Evolutionary conservation across 345 rosid species (phyloP), one percentile per base, ranked within the genome.

Genomic region (Leavenworthia alabamica): DNA sequence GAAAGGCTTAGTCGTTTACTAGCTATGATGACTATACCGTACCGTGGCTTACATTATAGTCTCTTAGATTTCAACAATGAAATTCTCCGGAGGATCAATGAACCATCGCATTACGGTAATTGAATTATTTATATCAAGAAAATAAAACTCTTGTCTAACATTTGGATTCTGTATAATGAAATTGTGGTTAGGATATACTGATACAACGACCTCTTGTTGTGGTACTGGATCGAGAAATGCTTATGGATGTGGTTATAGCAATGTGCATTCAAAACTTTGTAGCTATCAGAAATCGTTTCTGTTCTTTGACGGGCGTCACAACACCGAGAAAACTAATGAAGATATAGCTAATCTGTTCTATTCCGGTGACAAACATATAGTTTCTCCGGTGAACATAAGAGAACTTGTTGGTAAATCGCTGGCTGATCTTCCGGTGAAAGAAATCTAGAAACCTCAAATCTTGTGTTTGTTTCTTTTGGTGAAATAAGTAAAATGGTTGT

Each of bases 231-330:
- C 66, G 17, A 56, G 69, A 55, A 56, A 73, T 56, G 77, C 61
- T 14, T 73, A 4, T 11, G 77, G 77, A 0, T 73, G 77, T 10
- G 73, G 70, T 14, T 62, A 40, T 15, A 28, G 22, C 24, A 56
- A 73, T 17, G 51, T 73, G 56, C 77, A 73, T 50, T 68, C 73
- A 2, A 68, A 73, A 26, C 60, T 73, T 13, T 73, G 73, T 12
- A 55, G 68, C 12, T 68, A 62, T 49, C 73, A 62, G 49, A 43
- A 64, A 14, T 52, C 66, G 3, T 73, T 47, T 45, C 23, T 73
- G 31, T 73, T 68, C 60, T 73, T 53, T 12, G 73, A 73, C 16
- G 77, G 73, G 36, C 64, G 70, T 27, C 73, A 73, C 61, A 73
- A 44, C 60, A 63, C 77, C 1, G 73, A 73, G 64, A 73, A 50